Evolutionary conservation across 202 grass and related monocot species (phyloP).

Genomic region (Cymbopogon flexuosus): DNA sequence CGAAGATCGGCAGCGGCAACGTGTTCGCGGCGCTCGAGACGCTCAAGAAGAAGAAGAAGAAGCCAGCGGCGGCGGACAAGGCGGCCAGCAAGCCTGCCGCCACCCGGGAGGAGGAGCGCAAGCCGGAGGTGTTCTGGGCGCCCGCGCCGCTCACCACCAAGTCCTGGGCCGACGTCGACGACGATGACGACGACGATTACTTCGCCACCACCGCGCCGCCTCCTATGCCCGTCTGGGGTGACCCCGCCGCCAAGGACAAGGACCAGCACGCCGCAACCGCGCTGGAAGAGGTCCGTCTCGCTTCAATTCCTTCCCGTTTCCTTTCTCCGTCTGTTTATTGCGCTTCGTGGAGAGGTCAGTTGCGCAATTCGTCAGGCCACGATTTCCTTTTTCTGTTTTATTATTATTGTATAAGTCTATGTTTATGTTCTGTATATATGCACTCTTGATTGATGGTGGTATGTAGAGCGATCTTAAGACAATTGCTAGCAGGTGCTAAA

Average conservation of each 20-base stretch:
- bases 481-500: background rate
- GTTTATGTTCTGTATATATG: background rate
- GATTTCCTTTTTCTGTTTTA: background rate
- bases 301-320: background rate
- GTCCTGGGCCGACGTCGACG: slow-evolving; percentile 89
- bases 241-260: background rate
- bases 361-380: background rate
- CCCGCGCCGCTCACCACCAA: slow-evolving; percentile 52
- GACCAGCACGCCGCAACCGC: background rate
- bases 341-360: background rate
- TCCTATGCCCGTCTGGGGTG: slow-evolving; percentile 38
- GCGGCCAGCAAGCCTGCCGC: background rate
- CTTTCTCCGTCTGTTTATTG: background rate
- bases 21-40: slow-evolving; percentile 71
- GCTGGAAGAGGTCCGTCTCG: slow-evolving; percentile 33
- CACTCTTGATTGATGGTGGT: background rate
- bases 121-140: slow-evolving; percentile 58
- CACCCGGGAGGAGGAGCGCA: background rate
- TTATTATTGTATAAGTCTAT: background rate
- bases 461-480: background rate
- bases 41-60: slow-evolving; percentile 76
- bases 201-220: slow-evolving; percentile 73
- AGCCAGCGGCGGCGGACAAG: slow-evolving; percentile 29
- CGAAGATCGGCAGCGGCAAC: slow-evolving; percentile 59
- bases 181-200: slow-evolving; percentile 86